These are phyloP conservation scores for Agastache rugosa DNA, from an alignment of 257 asterid genomes.

Conservation along the genomic window DNA sequence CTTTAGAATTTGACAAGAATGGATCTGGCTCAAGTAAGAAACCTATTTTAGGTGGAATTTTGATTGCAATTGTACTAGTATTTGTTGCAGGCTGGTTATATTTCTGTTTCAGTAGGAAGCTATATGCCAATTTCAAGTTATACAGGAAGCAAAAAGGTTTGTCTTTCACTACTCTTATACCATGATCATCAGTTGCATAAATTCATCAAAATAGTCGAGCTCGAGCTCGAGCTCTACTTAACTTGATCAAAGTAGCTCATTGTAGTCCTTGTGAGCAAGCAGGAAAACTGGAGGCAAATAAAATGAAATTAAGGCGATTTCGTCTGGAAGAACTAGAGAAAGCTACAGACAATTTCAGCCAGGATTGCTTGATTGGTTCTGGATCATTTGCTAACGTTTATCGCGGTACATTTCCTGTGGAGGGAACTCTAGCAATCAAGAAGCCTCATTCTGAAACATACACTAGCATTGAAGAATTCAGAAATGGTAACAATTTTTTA, in stretches of 20 bases:
- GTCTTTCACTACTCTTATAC: not conserved
- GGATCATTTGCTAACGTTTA: constrained; percentile 82
- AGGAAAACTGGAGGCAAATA: constrained; percentile 55
- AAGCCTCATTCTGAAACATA: constrained; percentile 60
- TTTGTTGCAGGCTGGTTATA: constrained; percentile 48
- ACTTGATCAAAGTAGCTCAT: not conserved
- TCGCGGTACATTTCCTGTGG: constrained; percentile 54
- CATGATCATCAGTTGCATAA: not conserved
- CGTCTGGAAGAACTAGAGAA: constrained; percentile 57
- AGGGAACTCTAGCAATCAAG: constrained; percentile 66
- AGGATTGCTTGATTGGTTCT: constrained; percentile 56
- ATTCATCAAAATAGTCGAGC: not conserved
- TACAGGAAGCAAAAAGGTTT: constrained; percentile 49
- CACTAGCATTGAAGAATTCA: constrained; percentile 66
- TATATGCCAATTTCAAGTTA: constrained; percentile 42
- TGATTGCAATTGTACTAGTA: constrained; percentile 38
- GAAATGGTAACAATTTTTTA: constrained; percentile 51
- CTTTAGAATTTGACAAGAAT: constrained; percentile 16
- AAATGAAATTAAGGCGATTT: constrained; percentile 52
- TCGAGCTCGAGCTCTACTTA: not conserved
- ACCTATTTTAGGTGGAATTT: constrained; percentile 48
- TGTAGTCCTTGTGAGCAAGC: constrained; percentile 6
- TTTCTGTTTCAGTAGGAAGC: constrained; percentile 59
- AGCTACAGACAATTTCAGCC: constrained; percentile 76
- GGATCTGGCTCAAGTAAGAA: constrained; percentile 31